These are phyloP conservation scores for Ensete glaucum DNA, from an alignment of 176 grass and related monocot genomes.

Conservation along the genomic window DNA sequence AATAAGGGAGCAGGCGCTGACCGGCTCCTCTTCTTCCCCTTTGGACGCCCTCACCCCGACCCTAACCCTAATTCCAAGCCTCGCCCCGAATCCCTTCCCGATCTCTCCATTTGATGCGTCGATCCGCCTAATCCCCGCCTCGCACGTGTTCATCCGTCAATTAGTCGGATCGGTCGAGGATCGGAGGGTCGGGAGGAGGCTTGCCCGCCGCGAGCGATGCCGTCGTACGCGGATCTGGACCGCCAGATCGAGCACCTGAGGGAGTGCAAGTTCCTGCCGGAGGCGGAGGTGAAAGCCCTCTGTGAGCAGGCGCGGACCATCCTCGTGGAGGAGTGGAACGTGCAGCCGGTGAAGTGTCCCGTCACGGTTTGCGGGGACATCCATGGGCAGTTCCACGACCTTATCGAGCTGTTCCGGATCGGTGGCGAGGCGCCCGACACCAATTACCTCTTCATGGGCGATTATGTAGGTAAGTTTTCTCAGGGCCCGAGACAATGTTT, in stretches of 20 bases:
- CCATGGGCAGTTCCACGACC: constrained; percentile 2
- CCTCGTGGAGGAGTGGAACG: constrained; percentile 8
- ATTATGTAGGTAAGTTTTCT: constrained; percentile 7
- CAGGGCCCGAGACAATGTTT: neutral
- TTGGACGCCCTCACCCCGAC: neutral
- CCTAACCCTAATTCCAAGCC: neutral
- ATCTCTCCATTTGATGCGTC: neutral
- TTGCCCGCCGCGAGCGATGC: neutral
- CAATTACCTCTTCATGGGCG: constrained; percentile 5
- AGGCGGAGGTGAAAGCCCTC: constrained; percentile 6
- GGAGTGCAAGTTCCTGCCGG: constrained; percentile 4
- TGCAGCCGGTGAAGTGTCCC: constrained; percentile 6
- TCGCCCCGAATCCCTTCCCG: neutral
- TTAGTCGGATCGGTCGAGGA: neutral
- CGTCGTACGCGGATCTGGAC: constrained; percentile 5
- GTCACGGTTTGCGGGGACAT: constrained; percentile 2
- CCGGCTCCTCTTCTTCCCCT: neutral
- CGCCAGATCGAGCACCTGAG: constrained; percentile 6
- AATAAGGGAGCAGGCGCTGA: neutral
- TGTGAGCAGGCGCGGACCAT: constrained; percentile 1
- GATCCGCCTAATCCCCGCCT: neutral
- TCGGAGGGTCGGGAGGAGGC: neutral
- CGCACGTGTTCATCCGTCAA: neutral
- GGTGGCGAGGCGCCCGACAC: constrained; percentile 1
- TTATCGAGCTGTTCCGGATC: constrained; percentile 6